These are phyloP conservation scores for Phellopilus nigrolimitatus DNA, from an alignment of 1,284 basidiomycete genomes.

Conservation along the genomic window DNA sequence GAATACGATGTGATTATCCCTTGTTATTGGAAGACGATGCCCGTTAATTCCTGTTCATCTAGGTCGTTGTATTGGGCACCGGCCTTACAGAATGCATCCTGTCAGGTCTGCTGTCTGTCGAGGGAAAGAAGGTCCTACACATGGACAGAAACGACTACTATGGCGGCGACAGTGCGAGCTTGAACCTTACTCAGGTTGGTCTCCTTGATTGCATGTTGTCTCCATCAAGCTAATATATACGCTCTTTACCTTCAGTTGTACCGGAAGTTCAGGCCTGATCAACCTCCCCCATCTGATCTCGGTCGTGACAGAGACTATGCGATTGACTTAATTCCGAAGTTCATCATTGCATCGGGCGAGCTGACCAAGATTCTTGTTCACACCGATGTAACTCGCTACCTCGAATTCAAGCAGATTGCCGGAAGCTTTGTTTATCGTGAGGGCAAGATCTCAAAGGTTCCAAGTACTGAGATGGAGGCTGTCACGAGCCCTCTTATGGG, in stretches of 20 bases:
- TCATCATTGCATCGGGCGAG: conserved; percentile 98
- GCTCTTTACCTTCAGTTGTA: conserved; percentile 70
- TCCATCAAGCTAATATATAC: conserved; percentile 19
- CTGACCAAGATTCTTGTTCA: conserved; percentile 98
- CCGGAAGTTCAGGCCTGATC: conserved; percentile 87
- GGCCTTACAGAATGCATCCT: conserved; percentile 98
- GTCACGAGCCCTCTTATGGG: conserved; percentile 95
- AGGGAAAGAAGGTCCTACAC: conserved; percentile 99
- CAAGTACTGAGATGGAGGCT: conserved; percentile 97
- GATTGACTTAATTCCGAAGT: conserved; percentile 92
- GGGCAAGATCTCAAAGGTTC: conserved; percentile 96
- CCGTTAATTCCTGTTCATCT: conserved; percentile 22
- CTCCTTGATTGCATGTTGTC: conserved; percentile 17
- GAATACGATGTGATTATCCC: conserved; percentile 69
- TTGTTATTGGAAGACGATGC: conserved; percentile 16
- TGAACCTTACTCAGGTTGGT: conserved; percentile 93
- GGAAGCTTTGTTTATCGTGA: conserved; percentile 98
- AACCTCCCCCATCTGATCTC: conserved; percentile 68
- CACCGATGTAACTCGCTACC: conserved; percentile 97
- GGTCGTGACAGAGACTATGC: conserved; percentile 95
- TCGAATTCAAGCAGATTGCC: conserved; percentile 99
- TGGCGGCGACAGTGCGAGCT: conserved; percentile 94
- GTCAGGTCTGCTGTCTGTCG: conserved; percentile 93
- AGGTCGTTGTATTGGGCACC: conserved; percentile 94
- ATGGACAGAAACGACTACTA: conserved; percentile 99